phyloP scores from a whole-genome alignment of 139 green algal genomes.

The Astrephomene gubernaculifera region DNA sequence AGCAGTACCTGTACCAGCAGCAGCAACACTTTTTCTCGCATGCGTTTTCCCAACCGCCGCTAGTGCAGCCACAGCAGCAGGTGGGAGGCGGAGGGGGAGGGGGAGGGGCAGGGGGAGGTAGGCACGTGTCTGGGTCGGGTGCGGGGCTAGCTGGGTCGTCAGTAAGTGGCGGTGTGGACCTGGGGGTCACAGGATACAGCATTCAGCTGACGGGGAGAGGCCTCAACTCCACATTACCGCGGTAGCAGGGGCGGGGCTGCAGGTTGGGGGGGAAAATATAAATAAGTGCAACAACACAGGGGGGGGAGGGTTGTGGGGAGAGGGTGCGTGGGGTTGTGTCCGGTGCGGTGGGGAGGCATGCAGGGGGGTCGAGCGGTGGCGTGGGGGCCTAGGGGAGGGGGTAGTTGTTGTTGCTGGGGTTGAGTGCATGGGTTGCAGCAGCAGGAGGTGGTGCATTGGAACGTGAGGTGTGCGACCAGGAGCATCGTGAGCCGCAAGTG shows the following conservation, averaged over 20 bases:
- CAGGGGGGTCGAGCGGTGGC: no score
- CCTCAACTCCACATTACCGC: conserved; percentile 21
- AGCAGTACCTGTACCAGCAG: conserved; percentile 5
- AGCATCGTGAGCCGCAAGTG: no score
- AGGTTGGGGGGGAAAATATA: background rate
- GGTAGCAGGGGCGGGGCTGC: background rate
- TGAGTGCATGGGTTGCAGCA: no score
- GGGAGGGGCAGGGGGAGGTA: background rate
- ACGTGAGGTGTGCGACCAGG: no score
- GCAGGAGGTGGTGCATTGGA: no score
- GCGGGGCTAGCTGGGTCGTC: background rate
- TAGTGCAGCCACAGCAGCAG: conserved; percentile 5
- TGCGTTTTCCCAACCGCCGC: no score
- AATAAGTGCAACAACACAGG: background rate
- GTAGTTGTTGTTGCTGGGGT: no score
- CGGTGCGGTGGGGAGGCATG: no score
- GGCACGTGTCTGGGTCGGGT: background rate
- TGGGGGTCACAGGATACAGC: conserved; percentile 21
- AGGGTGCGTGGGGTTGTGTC: no score
- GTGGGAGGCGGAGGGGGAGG: background rate
- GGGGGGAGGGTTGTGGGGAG: no score
- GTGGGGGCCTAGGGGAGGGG: no score
- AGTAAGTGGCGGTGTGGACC: background rate
- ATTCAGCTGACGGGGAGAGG: conserved; percentile 28
- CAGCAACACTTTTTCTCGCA: no score